Conservation (phyloP, 371 early-diverging fungal species). For the Mortierella sp. region DNA sequence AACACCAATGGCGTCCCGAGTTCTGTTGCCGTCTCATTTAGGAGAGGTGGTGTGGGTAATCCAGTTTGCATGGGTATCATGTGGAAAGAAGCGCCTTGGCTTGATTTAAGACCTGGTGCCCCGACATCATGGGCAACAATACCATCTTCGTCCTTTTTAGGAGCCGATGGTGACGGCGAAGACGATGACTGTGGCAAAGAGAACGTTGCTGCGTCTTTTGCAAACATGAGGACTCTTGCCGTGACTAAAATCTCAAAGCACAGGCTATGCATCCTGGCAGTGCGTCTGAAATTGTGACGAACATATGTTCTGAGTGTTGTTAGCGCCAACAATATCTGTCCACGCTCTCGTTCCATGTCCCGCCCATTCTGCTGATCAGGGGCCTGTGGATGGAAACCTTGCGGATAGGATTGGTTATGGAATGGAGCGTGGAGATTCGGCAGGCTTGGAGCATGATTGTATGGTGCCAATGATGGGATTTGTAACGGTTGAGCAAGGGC, state of each 20-base stretch:
- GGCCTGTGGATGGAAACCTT: background rate
- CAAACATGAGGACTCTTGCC: constrained; percentile 42
- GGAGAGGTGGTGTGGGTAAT: constrained; percentile 35
- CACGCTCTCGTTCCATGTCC: constrained; percentile 25
- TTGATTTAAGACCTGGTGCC: background rate
- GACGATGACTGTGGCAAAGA: background rate
- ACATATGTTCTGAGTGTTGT: constrained; percentile 39
- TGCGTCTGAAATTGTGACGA: constrained; percentile 35
- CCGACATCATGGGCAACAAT: too few species aligned
- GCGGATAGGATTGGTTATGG: constrained; percentile 9
- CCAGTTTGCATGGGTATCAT: constrained; percentile 27
- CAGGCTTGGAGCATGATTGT: background rate
- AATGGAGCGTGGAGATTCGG: background rate
- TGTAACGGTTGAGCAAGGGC: constrained; percentile 30
- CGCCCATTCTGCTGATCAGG: constrained; percentile 10
- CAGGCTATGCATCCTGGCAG: constrained; percentile 23
- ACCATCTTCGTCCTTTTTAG: background rate
- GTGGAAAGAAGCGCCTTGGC: background rate
- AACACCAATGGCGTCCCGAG: background rate
- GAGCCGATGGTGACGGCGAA: background rate
- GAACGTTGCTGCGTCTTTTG: constrained; percentile 19
- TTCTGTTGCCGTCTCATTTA: constrained; percentile 1
- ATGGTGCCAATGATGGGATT: constrained; percentile 3
- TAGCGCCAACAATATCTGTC: constrained; percentile 13
- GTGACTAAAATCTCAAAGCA: constrained; percentile 41